Evolutionary conservation across 2,329 filamentous ascomycete species (phyloP), one percentile per base, ranked within the genome.

Genomic region (Endothia cerciana): DNA sequence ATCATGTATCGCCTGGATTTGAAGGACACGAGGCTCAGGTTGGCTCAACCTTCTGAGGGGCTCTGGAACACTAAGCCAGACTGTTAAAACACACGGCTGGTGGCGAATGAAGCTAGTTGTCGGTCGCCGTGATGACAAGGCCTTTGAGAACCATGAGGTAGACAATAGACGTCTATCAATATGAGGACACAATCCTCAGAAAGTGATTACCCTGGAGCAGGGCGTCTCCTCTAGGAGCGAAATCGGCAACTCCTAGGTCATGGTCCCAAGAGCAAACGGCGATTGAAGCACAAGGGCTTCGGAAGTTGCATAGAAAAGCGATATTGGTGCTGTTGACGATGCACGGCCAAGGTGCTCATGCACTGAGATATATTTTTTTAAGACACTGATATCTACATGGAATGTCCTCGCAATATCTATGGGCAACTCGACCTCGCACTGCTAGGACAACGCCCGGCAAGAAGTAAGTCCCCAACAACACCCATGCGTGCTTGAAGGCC

Each of bases 1-100:
- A 66, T 68, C 58, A 68, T 68, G 66, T 68, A 68, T 47, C 61
- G 63, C n/a, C 15, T 68, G 25, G 66, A 68, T 30, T 22, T 68
- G 3, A 36, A 58, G 2, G 66, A 68, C 15, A 15, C 56, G 15
- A 66, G 57, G 19, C 25, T 68, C 25, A 53, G n/a, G 17, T 38
- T 68, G 22, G 60, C 64, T 10, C 43, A 36, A 4, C 66, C 66
- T 1, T 38, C 60, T 3, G 13, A 33, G 19, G 66, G 64, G 1
- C 40, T 59, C 6, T 68, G 66, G 66, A 41, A 53, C 7, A 63
- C 66, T 8, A 64, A 47, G 8, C 57, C 58, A 5, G 61, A 25
- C 22, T 38, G 10, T 22, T 51, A 59, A 7, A 11, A n/a, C 25
- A 51, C 28, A 17, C 6, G 13, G n/a, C 13, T 15, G 55, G 6